These are phyloP conservation scores for Debaryomyces singareniensis DNA, from an alignment of 1,139 yeast genomes.

Conservation along the genomic window DNA sequence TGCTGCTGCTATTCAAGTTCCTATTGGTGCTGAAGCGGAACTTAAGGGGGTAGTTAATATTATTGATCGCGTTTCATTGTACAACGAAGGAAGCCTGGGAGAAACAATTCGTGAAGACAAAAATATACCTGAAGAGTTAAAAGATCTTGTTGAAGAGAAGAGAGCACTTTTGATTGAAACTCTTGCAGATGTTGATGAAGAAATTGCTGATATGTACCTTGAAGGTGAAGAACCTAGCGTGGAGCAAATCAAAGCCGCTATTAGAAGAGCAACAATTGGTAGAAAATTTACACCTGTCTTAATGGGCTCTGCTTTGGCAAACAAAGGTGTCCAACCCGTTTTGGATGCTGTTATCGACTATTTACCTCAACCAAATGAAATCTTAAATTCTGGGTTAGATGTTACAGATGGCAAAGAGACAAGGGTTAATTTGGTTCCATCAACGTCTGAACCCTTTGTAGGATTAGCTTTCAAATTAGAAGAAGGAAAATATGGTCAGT, in stretches of 20 bases:
- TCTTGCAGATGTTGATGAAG: conserved; percentile 96
- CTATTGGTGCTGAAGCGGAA: conserved; percentile 87
- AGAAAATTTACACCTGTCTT: conserved; percentile 96
- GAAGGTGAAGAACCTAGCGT: conserved; percentile 85
- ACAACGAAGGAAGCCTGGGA: conserved; percentile 92
- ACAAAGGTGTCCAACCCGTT: conserved; percentile 91
- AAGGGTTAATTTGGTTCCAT: conserved; percentile 70
- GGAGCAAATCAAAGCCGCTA: conserved; percentile 79
- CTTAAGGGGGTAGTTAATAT: conserved; percentile 87
- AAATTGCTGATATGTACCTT: conserved; percentile 85
- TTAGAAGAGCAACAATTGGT: conserved; percentile 94
- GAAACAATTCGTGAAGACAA: conserved; percentile 55
- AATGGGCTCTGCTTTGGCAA: conserved; percentile 98
- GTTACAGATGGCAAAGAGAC: conserved; percentile 45
- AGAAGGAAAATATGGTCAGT: conserved; percentile 97
- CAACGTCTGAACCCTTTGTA: conserved; percentile 75
- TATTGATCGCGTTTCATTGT: conserved; percentile 78
- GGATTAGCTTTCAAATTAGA: conserved; percentile 97
- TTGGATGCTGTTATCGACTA: conserved; percentile 94
- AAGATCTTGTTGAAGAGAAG: conserved; percentile 74
- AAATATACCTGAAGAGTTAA: conserved; percentile 70
- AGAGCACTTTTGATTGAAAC: conserved; percentile 83
- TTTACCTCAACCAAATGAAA: conserved; percentile 91
- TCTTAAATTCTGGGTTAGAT: conserved; percentile 85
- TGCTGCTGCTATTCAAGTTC: conserved; percentile 97